Conservation (phyloP, 768 basidiomycete genomes). For the Hericium rajendrae region DNA sequence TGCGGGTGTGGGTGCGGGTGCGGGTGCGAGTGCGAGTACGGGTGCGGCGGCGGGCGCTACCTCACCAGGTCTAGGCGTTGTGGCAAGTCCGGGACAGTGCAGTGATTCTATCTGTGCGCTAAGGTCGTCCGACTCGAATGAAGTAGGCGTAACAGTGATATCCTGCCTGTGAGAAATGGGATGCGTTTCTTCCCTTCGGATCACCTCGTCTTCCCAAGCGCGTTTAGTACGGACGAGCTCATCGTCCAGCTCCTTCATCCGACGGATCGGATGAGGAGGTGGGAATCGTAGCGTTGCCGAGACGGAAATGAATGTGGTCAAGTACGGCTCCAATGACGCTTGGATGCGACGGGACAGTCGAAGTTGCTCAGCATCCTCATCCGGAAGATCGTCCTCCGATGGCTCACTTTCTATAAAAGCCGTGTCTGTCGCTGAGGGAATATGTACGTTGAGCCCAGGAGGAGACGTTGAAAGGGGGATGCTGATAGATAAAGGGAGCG, state of each 20-base stretch:
- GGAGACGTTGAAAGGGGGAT: neutral
- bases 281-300: slow-evolving; percentile 89
- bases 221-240: slow-evolving; percentile 58
- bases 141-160: slow-evolving; percentile 10
- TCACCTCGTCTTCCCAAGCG: slow-evolving; percentile 83
- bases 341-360: slow-evolving; percentile 71
- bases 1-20: slow-evolving; percentile 4
- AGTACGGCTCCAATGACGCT: slow-evolving; percentile 75
- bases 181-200: slow-evolving; percentile 62
- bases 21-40: no score
- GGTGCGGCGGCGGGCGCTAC: no score
- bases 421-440: neutral
- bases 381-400: slow-evolving; percentile 32
- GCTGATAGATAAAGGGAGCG: neutral
- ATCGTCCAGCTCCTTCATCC: slow-evolving; percentile 84
- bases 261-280: slow-evolving; percentile 79
- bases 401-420: neutral
- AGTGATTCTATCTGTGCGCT: slow-evolving; percentile 59
- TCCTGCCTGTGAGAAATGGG: slow-evolving; percentile 16
- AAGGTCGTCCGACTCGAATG: slow-evolving; percentile 34
- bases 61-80: slow-evolving; percentile 30
- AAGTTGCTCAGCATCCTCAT: slow-evolving; percentile 63
- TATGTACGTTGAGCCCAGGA: neutral
- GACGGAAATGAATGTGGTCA: slow-evolving; percentile 82
- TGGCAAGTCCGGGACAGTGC: slow-evolving; percentile 25